A percentile compares a stretch with the other conserved stretches of the same genome.
phyloP scores from a whole-genome alignment of 108 stramenopile genomes.

The Stephanodiscus minutulus region DNA sequence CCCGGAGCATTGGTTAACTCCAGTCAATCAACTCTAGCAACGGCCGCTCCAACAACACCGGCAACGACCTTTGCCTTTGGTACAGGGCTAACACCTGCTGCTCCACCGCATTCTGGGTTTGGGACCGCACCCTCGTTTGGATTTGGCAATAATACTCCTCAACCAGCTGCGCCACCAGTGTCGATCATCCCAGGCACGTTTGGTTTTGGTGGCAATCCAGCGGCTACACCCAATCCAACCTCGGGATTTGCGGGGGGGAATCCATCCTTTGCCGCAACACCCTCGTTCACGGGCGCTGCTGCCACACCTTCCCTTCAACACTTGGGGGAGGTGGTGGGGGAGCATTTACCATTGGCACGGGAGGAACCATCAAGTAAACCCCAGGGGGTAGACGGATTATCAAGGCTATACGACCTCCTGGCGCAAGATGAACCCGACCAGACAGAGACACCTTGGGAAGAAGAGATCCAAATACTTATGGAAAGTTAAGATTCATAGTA shows the following conservation, averaged over 20 bases:
- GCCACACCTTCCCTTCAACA: not conserved
- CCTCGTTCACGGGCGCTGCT: not conserved
- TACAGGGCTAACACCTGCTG: not conserved
- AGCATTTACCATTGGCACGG: slow-evolving; percentile 24
- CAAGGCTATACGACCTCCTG: slow-evolving; percentile 23
- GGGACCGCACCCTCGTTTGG: slow-evolving; percentile 9
- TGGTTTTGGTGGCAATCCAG: not conserved
- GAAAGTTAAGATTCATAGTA: not conserved
- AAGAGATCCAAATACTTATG: not conserved
- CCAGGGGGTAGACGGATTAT: slow-evolving; percentile 16
- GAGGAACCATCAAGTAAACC: slow-evolving; percentile 13
- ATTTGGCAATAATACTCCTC: not conserved
- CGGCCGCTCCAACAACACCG: not conserved
- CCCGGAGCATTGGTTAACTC: slow-evolving; percentile 1
- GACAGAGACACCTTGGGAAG: not conserved
- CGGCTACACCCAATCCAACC: slow-evolving; percentile 7
- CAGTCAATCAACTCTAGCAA: slow-evolving; percentile 6
- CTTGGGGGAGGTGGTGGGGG: slow-evolving; percentile 1
- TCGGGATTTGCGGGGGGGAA: not conserved
- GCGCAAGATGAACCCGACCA: not conserved
- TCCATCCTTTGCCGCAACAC: not conserved
- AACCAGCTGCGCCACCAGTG: not conserved
- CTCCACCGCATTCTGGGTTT: slow-evolving; percentile 1
- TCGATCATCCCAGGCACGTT: not conserved
- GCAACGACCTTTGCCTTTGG: slow-evolving; percentile 11